Evolutionary conservation across 495 filamentous ascomycete genomes (phyloP).

Genomic region (Neurospora pannonica): DNA sequence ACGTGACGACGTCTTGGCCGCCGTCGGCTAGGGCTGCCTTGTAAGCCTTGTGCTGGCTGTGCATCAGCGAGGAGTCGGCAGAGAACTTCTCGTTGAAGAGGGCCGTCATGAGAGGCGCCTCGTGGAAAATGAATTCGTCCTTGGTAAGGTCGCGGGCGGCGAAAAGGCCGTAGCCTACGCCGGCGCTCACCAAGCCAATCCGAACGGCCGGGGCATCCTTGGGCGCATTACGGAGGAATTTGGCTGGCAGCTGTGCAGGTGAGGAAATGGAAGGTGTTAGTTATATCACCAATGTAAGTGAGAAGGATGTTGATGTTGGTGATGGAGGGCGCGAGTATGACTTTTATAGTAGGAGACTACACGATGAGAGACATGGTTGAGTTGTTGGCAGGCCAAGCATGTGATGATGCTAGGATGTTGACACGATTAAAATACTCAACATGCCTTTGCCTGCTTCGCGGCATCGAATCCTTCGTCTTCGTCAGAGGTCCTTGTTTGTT

Average conservation of each 20-base stretch:
- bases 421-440: background rate
- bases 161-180: constrained; percentile 21
- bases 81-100: constrained; percentile 14
- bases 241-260: constrained; percentile 5
- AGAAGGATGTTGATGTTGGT: background rate
- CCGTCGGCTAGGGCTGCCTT: background rate
- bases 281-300: background rate
- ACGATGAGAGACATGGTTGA: background rate
- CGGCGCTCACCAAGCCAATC: constrained; percentile 11
- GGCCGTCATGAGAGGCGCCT: constrained; percentile 15
- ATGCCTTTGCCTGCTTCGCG: constrained; percentile 15
- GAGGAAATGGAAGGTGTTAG: background rate
- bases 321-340: background rate
- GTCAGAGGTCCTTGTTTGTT: background rate
- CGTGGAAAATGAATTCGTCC: constrained; percentile 21
- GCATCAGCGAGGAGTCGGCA: constrained; percentile 3
- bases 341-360: background rate
- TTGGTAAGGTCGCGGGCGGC: constrained; percentile 14
- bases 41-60: constrained; percentile 7
- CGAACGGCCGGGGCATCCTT: constrained; percentile 9
- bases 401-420: background rate
- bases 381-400: background rate
- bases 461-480: constrained; percentile 16
- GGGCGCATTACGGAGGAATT: constrained; percentile 6
- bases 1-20: background rate